These are phyloP conservation scores for Torrubiellomyces zombiae DNA, from an alignment of 2,329 filamentous ascomycete species.

Conservation along the genomic window DNA sequence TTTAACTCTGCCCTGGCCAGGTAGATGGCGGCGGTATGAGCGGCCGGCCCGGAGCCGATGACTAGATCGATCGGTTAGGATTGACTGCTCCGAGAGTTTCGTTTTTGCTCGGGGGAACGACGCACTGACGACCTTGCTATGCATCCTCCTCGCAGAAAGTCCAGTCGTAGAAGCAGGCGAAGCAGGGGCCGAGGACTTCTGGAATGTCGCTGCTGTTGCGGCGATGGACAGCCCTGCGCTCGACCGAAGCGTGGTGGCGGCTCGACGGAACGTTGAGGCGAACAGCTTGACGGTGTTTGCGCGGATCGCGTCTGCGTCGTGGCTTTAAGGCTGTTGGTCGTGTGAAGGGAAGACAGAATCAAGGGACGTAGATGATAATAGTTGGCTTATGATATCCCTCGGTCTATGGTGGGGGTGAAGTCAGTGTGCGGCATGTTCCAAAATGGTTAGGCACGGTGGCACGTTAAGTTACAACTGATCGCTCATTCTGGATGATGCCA, in stretches of 20 bases:
- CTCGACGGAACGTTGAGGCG: conserved; percentile 62
- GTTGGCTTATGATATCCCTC: too few species aligned
- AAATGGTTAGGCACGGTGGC: too few species aligned
- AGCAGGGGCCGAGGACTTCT: conserved; percentile 25
- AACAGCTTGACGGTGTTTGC: conserved; percentile 63
- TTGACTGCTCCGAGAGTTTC: background rate
- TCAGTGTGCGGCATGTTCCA: too few species aligned
- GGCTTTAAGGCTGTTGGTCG: too few species aligned
- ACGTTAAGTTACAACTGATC: too few species aligned
- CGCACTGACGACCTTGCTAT: conserved; percentile 80
- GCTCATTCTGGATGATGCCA: too few species aligned
- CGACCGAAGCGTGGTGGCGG: conserved; percentile 62
- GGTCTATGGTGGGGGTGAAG: too few species aligned
- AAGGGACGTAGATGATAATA: too few species aligned
- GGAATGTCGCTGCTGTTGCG: conserved; percentile 46
- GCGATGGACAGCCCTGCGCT: conserved; percentile 60
- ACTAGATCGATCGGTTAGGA: conserved; percentile 23
- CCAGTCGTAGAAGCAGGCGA: too few species aligned
- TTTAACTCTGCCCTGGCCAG: conserved; percentile 86
- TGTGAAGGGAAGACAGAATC: too few species aligned
- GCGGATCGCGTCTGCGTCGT: too few species aligned
- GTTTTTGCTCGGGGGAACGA: conserved; percentile 13
- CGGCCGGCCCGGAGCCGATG: conserved; percentile 88
- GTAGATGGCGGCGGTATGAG: conserved; percentile 95
- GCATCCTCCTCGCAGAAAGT: conserved; percentile 49